Percentiles rank a stretch among this genome's conserved stretches.
These are phyloP conservation scores for Tetracentron sinense DNA, from an alignment of 164 flowering plant genomes.

Conservation along the genomic window DNA sequence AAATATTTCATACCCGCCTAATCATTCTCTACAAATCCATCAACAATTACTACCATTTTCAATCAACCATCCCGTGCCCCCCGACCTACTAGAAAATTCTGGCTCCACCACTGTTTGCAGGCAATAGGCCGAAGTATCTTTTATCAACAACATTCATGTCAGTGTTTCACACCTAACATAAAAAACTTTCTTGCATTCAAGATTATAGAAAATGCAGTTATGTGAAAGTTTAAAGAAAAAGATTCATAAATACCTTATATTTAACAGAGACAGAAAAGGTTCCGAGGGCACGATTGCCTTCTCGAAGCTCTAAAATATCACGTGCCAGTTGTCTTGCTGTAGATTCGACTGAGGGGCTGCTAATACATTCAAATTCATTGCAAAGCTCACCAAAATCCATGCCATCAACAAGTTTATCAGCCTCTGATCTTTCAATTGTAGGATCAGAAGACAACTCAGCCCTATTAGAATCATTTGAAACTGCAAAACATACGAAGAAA, in stretches of 20 bases:
- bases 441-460: conserved; percentile 27
- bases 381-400: conserved; percentile 93
- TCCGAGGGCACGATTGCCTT: conserved; percentile 81
- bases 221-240: neutral
- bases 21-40: too few species aligned
- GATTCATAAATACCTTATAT: conserved; percentile 52
- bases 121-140: too few species aligned
- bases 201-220: neutral
- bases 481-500: conserved; percentile 33
- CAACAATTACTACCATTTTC: too few species aligned
- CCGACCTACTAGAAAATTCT: too few species aligned
- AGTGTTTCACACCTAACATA: too few species aligned
- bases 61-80: too few species aligned
- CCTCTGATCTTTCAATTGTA: conserved; percentile 45
- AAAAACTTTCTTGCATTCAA: too few species aligned
- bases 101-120: too few species aligned
- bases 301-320: conserved; percentile 78
- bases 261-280: conserved; percentile 68
- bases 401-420: conserved; percentile 78
- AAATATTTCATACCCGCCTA: too few species aligned
- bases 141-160: too few species aligned
- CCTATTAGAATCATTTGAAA: conserved; percentile 37
- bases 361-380: conserved; percentile 91
- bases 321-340: conserved; percentile 87
- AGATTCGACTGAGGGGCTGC: conserved; percentile 86